Evolutionary conservation across 2,329 filamentous ascomycete genomes (phyloP).

Genomic region (Setomelanomma holmii): DNA sequence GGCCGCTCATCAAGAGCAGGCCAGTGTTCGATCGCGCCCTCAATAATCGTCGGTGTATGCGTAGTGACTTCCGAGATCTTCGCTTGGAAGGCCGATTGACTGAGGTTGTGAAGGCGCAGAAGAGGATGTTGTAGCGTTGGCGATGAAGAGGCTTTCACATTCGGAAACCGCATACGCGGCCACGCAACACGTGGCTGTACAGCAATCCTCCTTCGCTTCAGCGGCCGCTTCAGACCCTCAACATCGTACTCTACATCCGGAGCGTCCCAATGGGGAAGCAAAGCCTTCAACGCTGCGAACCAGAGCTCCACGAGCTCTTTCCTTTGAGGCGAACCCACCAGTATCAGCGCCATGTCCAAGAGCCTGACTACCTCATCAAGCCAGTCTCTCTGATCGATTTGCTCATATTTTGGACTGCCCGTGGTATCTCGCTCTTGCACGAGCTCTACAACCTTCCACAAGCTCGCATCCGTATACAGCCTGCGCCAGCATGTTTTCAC

Average conservation of each 20-base stretch:
- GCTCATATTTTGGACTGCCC: too few relatives aligned
- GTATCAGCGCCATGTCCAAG: slow-evolving; percentile 79
- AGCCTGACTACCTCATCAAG: slow-evolving; percentile 67
- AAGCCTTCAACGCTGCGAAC: slow-evolving; percentile 56
- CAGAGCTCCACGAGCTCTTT: slow-evolving; percentile 54
- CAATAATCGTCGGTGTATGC: slow-evolving; percentile 70
- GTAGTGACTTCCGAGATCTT: slow-evolving; percentile 25
- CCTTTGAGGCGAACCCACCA: slow-evolving; percentile 59
- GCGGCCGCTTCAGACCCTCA: slow-evolving; percentile 11
- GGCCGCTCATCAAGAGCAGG: slow-evolving; percentile 72
- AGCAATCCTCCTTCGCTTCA: slow-evolving; percentile 26
- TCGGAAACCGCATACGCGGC: too few relatives aligned
- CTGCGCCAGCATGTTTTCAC: slow-evolving; percentile 73
- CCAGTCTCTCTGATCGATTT: slow-evolving; percentile 54
- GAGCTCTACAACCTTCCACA: slow-evolving; percentile 64
- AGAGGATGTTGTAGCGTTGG: slow-evolving; percentile 30
- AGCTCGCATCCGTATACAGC: slow-evolving; percentile 73
- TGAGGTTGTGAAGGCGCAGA: slow-evolving; percentile 21
- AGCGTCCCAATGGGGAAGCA: slow-evolving; percentile 3
- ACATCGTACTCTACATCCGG: not conserved
- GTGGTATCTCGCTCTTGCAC: slow-evolving; percentile 8
- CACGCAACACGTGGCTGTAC: too few relatives aligned
- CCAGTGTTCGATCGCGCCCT: slow-evolving; percentile 72
- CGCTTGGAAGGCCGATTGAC: slow-evolving; percentile 38
- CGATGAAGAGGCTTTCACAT: too few relatives aligned